phyloP scores from a whole-genome alignment of 495 filamentous ascomycete genomes.

The Neurospora sp. region DNA sequence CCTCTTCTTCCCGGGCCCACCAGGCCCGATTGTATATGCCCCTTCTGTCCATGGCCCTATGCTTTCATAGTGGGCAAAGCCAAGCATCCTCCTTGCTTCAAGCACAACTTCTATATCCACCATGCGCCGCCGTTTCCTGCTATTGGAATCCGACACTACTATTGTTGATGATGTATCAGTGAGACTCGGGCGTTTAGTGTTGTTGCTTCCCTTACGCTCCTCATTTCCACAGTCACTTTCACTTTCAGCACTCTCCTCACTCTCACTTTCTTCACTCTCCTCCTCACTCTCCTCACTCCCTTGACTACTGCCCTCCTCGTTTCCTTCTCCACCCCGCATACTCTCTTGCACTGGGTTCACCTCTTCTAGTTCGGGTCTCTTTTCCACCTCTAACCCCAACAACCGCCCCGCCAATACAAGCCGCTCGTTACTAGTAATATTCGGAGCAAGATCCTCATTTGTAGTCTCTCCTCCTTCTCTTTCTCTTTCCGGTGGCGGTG shows the following conservation, averaged over 20 bases:
- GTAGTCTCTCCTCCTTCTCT: neutral
- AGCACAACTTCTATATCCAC: neutral
- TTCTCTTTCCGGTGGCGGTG: neutral
- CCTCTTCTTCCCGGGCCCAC: neutral
- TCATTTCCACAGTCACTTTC: neutral
- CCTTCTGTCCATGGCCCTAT: neutral
- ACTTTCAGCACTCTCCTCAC: neutral
- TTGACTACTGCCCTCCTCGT: neutral
- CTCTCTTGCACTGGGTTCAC: neutral
- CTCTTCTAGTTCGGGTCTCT: neutral
- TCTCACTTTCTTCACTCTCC: neutral
- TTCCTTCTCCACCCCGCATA: neutral
- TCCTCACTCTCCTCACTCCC: neutral
- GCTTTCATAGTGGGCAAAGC: neutral
- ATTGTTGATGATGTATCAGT: neutral
- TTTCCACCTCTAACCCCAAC: neutral
- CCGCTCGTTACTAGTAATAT: neutral
- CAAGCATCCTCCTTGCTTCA: neutral
- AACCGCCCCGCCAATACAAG: neutral
- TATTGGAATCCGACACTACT: neutral
- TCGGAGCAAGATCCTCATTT: neutral
- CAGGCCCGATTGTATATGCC: neutral
- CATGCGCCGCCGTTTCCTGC: neutral
- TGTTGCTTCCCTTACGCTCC: neutral
- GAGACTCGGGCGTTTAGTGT: neutral